These are phyloP conservation scores for Dendrobium officinale DNA, from an alignment of 106 monocot species.

Conservation along the genomic window DNA sequence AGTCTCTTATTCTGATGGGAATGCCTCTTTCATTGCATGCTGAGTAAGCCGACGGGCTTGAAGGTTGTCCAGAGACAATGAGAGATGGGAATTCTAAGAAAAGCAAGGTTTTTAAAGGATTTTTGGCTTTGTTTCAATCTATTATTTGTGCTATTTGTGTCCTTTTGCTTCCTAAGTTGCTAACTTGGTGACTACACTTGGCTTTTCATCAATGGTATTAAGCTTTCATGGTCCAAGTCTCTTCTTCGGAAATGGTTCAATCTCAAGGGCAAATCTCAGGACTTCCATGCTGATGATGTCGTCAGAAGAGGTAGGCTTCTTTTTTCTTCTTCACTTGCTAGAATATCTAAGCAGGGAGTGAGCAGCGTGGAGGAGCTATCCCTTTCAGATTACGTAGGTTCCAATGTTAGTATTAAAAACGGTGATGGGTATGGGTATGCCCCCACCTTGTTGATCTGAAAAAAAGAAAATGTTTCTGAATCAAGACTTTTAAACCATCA, in stretches of 20 bases:
- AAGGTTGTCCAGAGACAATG: constrained; percentile 39
- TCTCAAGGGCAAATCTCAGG: constrained; percentile 65
- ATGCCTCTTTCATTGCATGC: not conserved
- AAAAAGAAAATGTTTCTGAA: not conserved
- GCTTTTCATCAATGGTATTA: constrained; percentile 3
- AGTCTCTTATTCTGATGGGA: not conserved
- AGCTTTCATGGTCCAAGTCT: constrained; percentile 79
- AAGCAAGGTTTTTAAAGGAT: constrained; percentile 52
- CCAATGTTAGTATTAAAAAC: not conserved
- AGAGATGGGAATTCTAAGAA: constrained; percentile 69
- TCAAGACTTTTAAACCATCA: not conserved
- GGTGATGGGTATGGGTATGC: not conserved
- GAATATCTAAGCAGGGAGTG: not conserved
- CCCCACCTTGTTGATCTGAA: too few species aligned
- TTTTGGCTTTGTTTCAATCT: not conserved
- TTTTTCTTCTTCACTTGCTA: not conserved
- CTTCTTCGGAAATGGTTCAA: constrained; percentile 76
- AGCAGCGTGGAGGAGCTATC: not conserved
- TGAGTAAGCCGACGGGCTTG: not conserved
- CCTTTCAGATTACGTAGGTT: not conserved
- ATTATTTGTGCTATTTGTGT: not conserved
- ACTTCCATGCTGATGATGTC: constrained; percentile 58
- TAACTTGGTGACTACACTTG: not conserved
- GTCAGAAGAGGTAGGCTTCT: constrained; percentile 34
- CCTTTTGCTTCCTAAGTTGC: not conserved